Base-by-base conservation (phyloP, 2,329 filamentous ascomycete genomes). In the Claviceps sorghi region DNA sequence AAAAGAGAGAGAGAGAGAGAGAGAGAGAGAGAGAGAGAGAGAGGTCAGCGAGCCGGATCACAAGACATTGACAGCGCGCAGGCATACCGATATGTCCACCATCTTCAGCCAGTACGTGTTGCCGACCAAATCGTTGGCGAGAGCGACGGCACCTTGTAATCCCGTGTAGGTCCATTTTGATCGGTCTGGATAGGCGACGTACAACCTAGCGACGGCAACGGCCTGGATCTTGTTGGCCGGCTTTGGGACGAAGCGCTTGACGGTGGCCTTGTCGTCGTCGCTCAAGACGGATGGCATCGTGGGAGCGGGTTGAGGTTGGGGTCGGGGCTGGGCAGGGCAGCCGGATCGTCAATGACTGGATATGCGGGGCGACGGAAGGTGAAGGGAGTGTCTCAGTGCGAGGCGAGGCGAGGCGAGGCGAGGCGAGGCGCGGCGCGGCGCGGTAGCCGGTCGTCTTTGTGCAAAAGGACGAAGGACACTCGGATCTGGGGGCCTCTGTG, bases 21-120 rank as follows among this genome's bases (percentile, higher is more conserved):
- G 8, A 34, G 11, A 9, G 9, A 9, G 9, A 34, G 32, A 34
- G 9, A 9, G 9, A 34, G 11, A 34, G n/a, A 34, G 11, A 9
- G 6, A 1, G 64, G 34, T 48, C 17, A 17, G 48, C 48, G 41
- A 13, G 52, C 54, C 47, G 57, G 53, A 11, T 15, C 5, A 26
- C 13, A 5, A 15, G 17, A 22, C 6, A 3, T 44, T 45, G 26
- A n/a, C 11, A 10, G 2, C 36, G 4, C 29, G 40, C 11, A 6
- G 10, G 56, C 60, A 52, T 76, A 95, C 89, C 65, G 89, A 96
- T 53, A 98, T 83, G 67, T 98, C 93, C 50, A 98, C 93, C 71
- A 98, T 75, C 74, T 98, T 98, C 60, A 98, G 74, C 88, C 91
- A 98, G 70, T 90, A 95, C 1, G 93, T 96, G 67, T 95, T 85